phyloP scores from a whole-genome alignment of 2,329 filamentous ascomycete genomes.

The Diaporthe vexans region DNA sequence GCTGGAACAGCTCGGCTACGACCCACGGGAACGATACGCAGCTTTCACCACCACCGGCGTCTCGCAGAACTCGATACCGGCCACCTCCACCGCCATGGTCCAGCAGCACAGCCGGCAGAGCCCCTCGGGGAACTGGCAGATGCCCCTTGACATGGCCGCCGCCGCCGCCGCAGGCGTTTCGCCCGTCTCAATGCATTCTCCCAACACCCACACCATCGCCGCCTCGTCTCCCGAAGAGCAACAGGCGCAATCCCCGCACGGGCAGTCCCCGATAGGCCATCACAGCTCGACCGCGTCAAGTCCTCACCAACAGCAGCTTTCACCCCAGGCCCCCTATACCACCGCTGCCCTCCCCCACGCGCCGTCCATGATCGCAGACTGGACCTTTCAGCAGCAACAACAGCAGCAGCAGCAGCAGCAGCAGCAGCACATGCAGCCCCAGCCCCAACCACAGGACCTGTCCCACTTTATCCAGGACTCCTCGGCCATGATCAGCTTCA shows the following conservation, averaged over 20 bases:
- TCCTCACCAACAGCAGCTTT: slow-evolving; percentile 66
- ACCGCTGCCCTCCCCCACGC: slow-evolving; percentile 63
- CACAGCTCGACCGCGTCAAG: slow-evolving; percentile 66
- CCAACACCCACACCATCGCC: slow-evolving; percentile 58
- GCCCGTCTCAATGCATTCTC: slow-evolving; percentile 53
- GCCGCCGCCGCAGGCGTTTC: slow-evolving; percentile 45
- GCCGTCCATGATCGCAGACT: slow-evolving; percentile 68
- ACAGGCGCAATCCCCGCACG: slow-evolving; percentile 59
- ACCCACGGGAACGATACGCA: slow-evolving; percentile 70
- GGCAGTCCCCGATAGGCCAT: slow-evolving; percentile 55
- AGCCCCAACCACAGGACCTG: slow-evolving; percentile 61
- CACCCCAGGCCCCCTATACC: slow-evolving; percentile 61
- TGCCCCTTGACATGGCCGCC: slow-evolving; percentile 64
- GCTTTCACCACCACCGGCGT: slow-evolving; percentile 57
- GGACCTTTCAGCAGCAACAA: slow-evolving; percentile 71
- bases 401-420: slow-evolving; percentile 69
- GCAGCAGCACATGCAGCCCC: slow-evolving; percentile 63
- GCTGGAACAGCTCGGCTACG: slow-evolving; percentile 71
- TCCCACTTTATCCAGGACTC: slow-evolving; percentile 70
- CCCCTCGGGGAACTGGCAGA: slow-evolving; percentile 61
- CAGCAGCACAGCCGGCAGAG: slow-evolving; percentile 55
- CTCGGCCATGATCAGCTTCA: slow-evolving; percentile 66
- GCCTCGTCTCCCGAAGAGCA: slow-evolving; percentile 67
- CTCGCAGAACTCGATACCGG: slow-evolving; percentile 54
- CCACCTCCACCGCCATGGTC: slow-evolving; percentile 48